Percentiles rank a stretch among this genome's conserved stretches.
Evolutionary conservation across 2,329 filamentous ascomycete genomes (phyloP).

Genomic region (Trichoderma koningii): DNA sequence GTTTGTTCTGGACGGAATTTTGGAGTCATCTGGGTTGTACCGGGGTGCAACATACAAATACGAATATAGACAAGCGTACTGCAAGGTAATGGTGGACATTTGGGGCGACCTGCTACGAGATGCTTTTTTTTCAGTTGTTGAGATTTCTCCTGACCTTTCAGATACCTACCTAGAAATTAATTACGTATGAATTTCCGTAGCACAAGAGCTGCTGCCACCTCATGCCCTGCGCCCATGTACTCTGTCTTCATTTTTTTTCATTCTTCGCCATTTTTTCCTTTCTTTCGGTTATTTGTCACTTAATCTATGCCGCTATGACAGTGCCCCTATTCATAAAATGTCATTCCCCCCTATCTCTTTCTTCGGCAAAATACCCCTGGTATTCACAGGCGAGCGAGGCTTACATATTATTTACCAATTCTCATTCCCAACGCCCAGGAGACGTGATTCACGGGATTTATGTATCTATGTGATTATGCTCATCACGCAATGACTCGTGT

Average conservation of each 20-base stretch:
- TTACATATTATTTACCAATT: background rate
- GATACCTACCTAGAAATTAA: background rate
- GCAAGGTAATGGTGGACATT: slow-evolving; percentile 1
- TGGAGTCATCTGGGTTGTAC: slow-evolving; percentile 6
- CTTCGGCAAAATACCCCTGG: background rate
- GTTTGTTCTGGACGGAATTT: background rate
- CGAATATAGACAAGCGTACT: slow-evolving; percentile 12
- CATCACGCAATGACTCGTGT: background rate
- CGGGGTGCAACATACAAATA: slow-evolving; percentile 10
- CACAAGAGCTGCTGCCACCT: background rate
- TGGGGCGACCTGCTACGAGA: background rate
- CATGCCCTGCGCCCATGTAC: too few relatives aligned
- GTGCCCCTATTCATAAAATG: background rate
- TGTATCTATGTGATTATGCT: too few relatives aligned
- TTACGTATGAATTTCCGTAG: background rate
- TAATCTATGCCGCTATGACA: background rate
- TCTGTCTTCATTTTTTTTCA: too few relatives aligned
- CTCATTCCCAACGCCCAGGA: background rate
- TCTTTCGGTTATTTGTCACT: background rate
- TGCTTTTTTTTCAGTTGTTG: background rate
- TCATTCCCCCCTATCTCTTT: too few relatives aligned
- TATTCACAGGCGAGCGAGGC: background rate
- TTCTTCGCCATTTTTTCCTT: too few relatives aligned
- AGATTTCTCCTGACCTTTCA: background rate
- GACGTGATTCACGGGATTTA: background rate